Base-by-base conservation (phyloP, 2,329 filamentous ascomycete species). In the Fusarium sp. region DNA sequence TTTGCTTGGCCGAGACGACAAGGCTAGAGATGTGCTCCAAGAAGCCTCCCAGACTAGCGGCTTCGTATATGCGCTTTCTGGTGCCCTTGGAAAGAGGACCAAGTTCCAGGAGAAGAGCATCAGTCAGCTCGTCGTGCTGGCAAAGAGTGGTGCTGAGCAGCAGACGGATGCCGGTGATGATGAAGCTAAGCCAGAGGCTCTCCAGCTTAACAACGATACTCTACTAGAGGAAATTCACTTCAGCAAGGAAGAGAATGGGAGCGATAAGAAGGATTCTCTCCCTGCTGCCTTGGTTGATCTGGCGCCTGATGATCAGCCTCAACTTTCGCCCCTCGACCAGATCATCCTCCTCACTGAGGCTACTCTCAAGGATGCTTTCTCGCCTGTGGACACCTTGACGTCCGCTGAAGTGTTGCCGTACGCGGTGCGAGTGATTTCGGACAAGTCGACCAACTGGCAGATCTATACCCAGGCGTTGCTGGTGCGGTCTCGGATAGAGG, bases 381-480 rank as follows among this genome's bases (percentile, higher is more conserved):
- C 93, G 0, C 93, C 96, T 0, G 85, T 89, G 1, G 91, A 98
- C 77, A 90, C 92, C 0, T 83, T 99, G 1, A 98, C 94, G 0
- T 87, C 93, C n/a, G 94, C 98, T 80, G 93, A 98, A 77, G 95
- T 97, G 4, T 81, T 97, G 1, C 96, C 96, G 0, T 99, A 95
- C 77, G 96, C 96, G 0, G 91, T 90, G 2, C 89, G 96, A 40
- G 96, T 98, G 0, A 85, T 99, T 1, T 87, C 91, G 8, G 93
- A 96, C 65, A 94, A 95, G 72, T 91, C 91, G 49, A 95, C 93
- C 1, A 99, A 98, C 79, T 99, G 96, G 96, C 96, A 98, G 78
- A 90, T 97, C 33, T 98, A 98, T 77, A 97, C 96, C 0, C 94
- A 98, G 77, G 96, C 93, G 0, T 83, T 99, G 8, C 84, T 99